Conservation (phyloP, 2,329 filamentous ascomycete species). For the Lachnellula occidentalis region DNA sequence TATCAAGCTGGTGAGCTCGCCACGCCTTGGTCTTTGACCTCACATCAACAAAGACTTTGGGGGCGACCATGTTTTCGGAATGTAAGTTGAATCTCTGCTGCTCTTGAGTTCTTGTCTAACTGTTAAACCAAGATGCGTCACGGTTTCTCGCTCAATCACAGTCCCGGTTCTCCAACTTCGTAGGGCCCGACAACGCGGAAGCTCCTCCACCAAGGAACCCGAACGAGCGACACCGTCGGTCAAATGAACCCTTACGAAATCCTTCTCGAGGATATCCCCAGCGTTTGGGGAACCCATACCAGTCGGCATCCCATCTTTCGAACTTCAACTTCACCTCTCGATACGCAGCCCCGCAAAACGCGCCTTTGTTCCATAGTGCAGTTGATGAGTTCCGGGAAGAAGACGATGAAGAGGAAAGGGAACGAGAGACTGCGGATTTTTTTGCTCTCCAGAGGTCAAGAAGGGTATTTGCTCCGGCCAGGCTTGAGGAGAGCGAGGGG, state of each 20-base stretch:
- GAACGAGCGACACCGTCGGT: slow-evolving; percentile 27
- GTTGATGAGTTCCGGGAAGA: slow-evolving; percentile 88
- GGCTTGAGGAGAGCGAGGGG: slow-evolving; percentile 80
- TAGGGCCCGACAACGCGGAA: slow-evolving; percentile 50
- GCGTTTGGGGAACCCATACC: slow-evolving; percentile 68
- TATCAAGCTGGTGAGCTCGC: background rate
- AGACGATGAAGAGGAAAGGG: slow-evolving; percentile 86
- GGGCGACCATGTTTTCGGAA: slow-evolving; percentile 31
- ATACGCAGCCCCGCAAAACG: slow-evolving; percentile 65
- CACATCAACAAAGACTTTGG: slow-evolving; percentile 3
- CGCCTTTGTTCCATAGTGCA: slow-evolving; percentile 90
- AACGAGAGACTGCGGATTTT: slow-evolving; percentile 87
- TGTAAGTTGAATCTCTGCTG: slow-evolving; percentile 20
- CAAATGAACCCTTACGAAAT: slow-evolving; percentile 22
- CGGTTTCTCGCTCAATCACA: slow-evolving; percentile 95
- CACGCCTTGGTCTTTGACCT: background rate
- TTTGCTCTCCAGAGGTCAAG: slow-evolving; percentile 87
- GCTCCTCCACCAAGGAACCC: slow-evolving; percentile 30
- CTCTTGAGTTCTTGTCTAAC: background rate
- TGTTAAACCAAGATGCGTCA: slow-evolving; percentile 68
- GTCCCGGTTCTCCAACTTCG: slow-evolving; percentile 74
- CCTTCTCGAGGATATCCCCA: slow-evolving; percentile 24
- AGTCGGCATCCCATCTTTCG: slow-evolving; percentile 64
- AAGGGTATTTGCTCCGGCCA: slow-evolving; percentile 78
- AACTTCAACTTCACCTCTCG: slow-evolving; percentile 77